These are phyloP conservation scores for Epichloe hybrida DNA, from an alignment of 2,329 filamentous ascomycete genomes.

Conservation along the genomic window DNA sequence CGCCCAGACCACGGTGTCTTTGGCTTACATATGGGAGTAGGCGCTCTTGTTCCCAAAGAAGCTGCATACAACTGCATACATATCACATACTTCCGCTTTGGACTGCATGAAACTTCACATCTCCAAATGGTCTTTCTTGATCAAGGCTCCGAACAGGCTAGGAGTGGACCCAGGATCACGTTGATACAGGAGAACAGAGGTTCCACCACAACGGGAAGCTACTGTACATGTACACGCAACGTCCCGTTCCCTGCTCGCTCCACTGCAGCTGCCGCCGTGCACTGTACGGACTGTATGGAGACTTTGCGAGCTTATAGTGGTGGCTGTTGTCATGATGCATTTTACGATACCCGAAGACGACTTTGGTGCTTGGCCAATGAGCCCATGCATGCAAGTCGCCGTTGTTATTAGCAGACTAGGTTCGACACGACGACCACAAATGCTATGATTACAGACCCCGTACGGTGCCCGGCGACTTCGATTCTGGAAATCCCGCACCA, in stretches of 20 bases:
- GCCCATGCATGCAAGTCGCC: not conserved
- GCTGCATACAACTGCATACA: not conserved
- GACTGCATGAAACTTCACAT: not conserved
- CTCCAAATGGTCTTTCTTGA: not conserved
- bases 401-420: not conserved
- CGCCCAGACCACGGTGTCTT: not conserved
- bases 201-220: conserved; percentile 1
- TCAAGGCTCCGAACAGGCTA: not conserved
- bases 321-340: not conserved
- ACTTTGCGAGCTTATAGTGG: not conserved
- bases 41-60: not conserved
- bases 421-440: not conserved
- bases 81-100: not conserved
- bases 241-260: conserved; percentile 1
- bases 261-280: not conserved
- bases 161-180: not conserved
- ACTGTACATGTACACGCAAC: conserved; percentile 3
- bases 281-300: conserved; percentile 1
- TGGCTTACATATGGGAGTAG: not conserved
- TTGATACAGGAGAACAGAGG: not conserved
- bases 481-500: not conserved
- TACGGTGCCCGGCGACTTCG: not conserved
- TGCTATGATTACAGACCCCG: not conserved
- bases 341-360: conserved; percentile 2
- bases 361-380: not conserved